A percentile compares a stretch with the other conserved stretches of the same genome.
Evolutionary conservation across 768 basidiomycete species (phyloP).

Genomic region (Mycena chlorophos): DNA sequence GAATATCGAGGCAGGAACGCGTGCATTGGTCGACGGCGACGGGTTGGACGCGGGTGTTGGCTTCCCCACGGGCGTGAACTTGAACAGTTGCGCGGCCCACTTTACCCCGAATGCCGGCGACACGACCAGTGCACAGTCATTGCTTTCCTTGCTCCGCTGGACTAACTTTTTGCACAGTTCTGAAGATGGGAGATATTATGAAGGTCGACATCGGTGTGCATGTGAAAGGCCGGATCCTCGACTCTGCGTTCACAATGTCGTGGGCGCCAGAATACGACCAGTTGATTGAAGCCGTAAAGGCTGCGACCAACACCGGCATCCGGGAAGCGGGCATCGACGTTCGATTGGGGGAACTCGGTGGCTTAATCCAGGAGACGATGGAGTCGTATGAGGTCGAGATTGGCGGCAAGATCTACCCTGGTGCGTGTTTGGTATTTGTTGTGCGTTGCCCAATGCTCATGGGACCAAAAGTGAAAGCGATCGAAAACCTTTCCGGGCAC

Average conservation of each 20-base stretch:
- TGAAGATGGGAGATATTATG: constrained; percentile 81
- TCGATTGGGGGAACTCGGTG: constrained; percentile 88
- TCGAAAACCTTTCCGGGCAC: constrained; percentile 92
- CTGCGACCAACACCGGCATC: constrained; percentile 91
- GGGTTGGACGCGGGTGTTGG: constrained; percentile 86
- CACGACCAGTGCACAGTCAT: constrained; percentile 58
- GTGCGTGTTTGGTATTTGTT: constrained; percentile 40
- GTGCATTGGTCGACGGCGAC: constrained; percentile 89
- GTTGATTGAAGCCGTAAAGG: constrained; percentile 86
- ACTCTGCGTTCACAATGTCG: constrained; percentile 92
- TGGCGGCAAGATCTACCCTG: constrained; percentile 78
- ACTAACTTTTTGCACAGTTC: constrained; percentile 47
- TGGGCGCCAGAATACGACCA: constrained; percentile 91
- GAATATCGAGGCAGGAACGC: constrained; percentile 87
- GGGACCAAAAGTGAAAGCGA: constrained; percentile 73
- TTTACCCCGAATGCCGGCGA: constrained; percentile 95
- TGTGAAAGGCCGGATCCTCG: constrained; percentile 90
- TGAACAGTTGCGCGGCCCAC: constrained; percentile 96
- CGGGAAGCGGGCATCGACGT: constrained; percentile 97
- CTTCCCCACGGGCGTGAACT: constrained; percentile 92
- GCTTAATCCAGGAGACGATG: constrained; percentile 96
- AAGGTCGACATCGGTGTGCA: constrained; percentile 99
- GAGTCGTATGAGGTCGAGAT: constrained; percentile 97
- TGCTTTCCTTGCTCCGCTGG: constrained; percentile 3
- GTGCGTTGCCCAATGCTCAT: constrained; percentile 4